A percentile compares a stretch with the other conserved stretches of the same genome.
Evolutionary conservation across 306 rosid species (phyloP).

Genomic region (barrel medic (Medicago truncatula)): MtrunA17r5.0-ANR NC_053048.1:38743001-38743500

Average conservation of each 20-base stretch:
- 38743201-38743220: background rate
- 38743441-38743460: constrained; percentile 33
- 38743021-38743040: background rate
- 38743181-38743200: background rate
- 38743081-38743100: background rate
- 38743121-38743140: background rate
- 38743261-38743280: constrained; percentile 59
- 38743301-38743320: background rate
- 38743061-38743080: constrained; percentile 3
- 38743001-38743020: constrained; percentile 27
- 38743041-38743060: background rate
- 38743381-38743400: too few relatives aligned
- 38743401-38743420: background rate
- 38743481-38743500: constrained; percentile 22
- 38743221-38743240: background rate
- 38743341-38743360: background rate
- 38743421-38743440: background rate
- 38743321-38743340: constrained; percentile 9
- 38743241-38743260: constrained; percentile 60
- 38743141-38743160: background rate
- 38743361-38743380: background rate
- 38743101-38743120: background rate
- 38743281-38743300: constrained; percentile 40
- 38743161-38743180: background rate
- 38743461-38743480: constrained; percentile 41